phyloP scores from a whole-genome alignment of 1,139 yeast species.

The Yamadazyma trypodendri region DNA sequence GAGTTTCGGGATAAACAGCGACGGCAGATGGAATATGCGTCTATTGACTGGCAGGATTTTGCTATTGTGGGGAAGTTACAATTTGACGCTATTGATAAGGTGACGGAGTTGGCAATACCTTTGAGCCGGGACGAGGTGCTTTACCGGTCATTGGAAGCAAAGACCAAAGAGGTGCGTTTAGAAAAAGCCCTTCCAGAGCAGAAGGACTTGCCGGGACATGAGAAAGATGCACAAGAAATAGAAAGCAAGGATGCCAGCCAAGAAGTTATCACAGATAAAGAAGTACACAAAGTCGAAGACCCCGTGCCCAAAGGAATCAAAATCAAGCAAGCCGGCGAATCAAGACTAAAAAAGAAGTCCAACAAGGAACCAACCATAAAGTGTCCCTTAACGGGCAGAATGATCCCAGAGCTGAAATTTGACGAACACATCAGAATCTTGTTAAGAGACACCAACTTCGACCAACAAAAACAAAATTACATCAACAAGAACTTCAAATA shows the following conservation, averaged over 20 bases:
- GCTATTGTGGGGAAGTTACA: conserved; percentile 65
- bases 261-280: background rate
- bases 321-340: conserved; percentile 66
- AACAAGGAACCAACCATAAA: conserved; percentile 41
- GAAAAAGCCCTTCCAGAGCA: too few species aligned
- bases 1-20: conserved; percentile 36
- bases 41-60: conserved; percentile 88
- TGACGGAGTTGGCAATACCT: conserved; percentile 61
- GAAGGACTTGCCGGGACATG: too few species aligned
- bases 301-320: conserved; percentile 56
- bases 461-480: conserved; percentile 65
- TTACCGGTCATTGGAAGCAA: conserved; percentile 55
- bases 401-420: conserved; percentile 69
- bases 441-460: conserved; percentile 76
- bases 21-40: conserved; percentile 57
- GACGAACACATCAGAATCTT: conserved; percentile 73
- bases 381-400: conserved; percentile 73
- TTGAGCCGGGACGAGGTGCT: conserved; percentile 58
- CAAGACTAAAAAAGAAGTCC: conserved; percentile 45
- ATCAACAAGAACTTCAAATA: conserved; percentile 59
- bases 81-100: conserved; percentile 66
- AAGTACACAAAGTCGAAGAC: background rate
- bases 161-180: conserved; percentile 21
- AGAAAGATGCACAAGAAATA: conserved; percentile 9
- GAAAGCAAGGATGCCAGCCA: conserved; percentile 2